These are phyloP conservation scores for Nakazawaea molendinolei DNA, from an alignment of 805 yeast species.

Conservation along the genomic window DNA sequence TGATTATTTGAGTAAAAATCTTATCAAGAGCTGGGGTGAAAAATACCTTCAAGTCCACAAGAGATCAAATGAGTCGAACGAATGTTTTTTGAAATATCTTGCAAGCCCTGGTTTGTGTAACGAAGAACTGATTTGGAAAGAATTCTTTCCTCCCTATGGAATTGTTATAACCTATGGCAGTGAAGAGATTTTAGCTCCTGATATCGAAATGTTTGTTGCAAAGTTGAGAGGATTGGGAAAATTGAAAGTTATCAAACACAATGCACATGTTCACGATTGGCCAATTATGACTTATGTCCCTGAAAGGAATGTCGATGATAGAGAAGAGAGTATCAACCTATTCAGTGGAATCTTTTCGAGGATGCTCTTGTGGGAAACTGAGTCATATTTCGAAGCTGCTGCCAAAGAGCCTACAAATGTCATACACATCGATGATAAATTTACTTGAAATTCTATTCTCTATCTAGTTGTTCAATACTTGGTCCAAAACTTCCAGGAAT, in stretches of 20 bases:
- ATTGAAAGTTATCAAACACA: conserved; percentile 27
- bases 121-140: conserved; percentile 29
- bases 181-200: conserved; percentile 32
- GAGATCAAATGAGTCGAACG: conserved; percentile 6
- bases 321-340: conserved; percentile 34
- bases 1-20: conserved; percentile 23
- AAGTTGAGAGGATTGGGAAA: conserved; percentile 21
- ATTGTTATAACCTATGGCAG: conserved; percentile 35
- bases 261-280: conserved; percentile 40
- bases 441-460: conserved; percentile 3
- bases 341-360: conserved; percentile 34
- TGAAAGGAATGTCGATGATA: conserved; percentile 35
- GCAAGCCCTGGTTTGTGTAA: conserved; percentile 27
- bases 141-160: conserved; percentile 35
- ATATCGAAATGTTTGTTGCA: conserved; percentile 26
- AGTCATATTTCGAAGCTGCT: conserved; percentile 19
- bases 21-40: conserved; percentile 15
- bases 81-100: conserved; percentile 16
- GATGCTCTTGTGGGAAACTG: conserved; percentile 35
- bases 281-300: conserved; percentile 34
- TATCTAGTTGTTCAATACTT: conserved; percentile 6
- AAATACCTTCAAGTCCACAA: conserved; percentile 14
- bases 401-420: conserved; percentile 13
- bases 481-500: conserved; percentile 22
- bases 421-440: conserved; percentile 15